Base-by-base conservation (phyloP, 106 monocot genomes). In the Xerophyta viscosa region DNA sequence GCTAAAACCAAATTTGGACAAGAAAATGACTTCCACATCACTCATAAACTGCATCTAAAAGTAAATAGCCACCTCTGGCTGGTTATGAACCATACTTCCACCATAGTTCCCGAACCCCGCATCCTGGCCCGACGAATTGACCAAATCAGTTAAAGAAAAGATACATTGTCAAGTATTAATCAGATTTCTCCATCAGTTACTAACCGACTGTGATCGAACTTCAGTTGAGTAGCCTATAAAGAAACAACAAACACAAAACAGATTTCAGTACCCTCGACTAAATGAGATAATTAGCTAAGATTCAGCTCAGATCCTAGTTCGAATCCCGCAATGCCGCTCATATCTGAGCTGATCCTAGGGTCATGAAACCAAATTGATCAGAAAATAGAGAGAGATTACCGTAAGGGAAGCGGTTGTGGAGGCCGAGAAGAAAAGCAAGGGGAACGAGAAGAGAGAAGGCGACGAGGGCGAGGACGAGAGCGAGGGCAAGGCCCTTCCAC, bases 401-500 rank as follows among this genome's bases (percentile, higher is more conserved):
- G 13, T 53, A 53, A 22, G 54, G 54, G 3, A 36, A 22, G 8
- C 54, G 54, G 29, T 20, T 36, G 33, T 54, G 33, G 36, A 54
- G 21, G 8, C 33, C 19, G 15, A 54, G 54, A 31, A 54, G 31
- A 21, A 54, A 31, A 22, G 33, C 54, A 12, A 54, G 36, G 0
- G 54, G 30, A 9, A 54, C 54, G 19, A 54, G 54, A 5, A 54
- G 27, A 4, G 54, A 54, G 19, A 54, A 31, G 20, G 31, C 54
- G 12, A 54, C 54, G 36, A 54, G 54, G 3, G 54, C 54, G 33
- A 54, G 54, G n/a, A 54, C 54, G 17, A 36, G 29, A 2, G 54
- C 54, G 30, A 54, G 20, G 0, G 54, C 54, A 15, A 54, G 14
- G 20, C 54, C 33, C 54, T 54, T 54, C 54, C 54, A 54, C 33